phyloP scores from a whole-genome alignment of 2,329 filamentous ascomycete species.

The Alternaria triticina region DNA sequence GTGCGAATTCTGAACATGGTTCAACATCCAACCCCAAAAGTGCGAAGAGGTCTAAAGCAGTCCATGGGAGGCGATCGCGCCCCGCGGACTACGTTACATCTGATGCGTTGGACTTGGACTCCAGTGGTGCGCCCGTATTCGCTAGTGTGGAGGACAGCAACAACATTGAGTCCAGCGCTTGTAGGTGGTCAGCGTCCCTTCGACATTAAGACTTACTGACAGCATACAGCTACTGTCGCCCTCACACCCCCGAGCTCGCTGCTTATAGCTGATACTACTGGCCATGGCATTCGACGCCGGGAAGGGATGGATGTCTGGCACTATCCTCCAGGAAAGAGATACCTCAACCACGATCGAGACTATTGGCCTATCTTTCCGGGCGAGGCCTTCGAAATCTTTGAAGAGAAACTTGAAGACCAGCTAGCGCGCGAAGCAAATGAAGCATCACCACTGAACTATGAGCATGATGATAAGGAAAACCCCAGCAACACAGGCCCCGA shows the following conservation, averaged over 20 bases:
- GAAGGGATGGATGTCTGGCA: conserved; percentile 10
- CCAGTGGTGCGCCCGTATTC: neutral
- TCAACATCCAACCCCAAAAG: neutral
- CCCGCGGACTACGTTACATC: neutral
- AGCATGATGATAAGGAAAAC: conserved; percentile 35
- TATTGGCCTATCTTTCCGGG: conserved; percentile 14
- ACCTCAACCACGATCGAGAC: conserved; percentile 9
- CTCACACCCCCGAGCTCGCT: neutral
- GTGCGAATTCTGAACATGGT: neutral
- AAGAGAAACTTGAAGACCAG: conserved; percentile 27
- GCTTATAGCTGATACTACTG: neutral
- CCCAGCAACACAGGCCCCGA: conserved; percentile 1
- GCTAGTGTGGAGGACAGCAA: neutral
- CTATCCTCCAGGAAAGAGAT: conserved; percentile 2
- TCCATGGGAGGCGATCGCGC: neutral
- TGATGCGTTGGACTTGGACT: neutral
- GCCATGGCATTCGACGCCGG: neutral
- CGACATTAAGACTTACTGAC: neutral
- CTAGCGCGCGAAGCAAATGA: conserved; percentile 20
- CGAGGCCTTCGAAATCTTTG: conserved; percentile 22
- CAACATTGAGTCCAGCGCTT: neutral
- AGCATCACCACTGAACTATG: conserved; percentile 23
- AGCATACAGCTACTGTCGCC: neutral
- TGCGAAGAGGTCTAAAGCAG: neutral
- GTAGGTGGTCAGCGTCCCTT: neutral